Evolutionary conservation across 1,139 yeast genomes (phyloP).

Genomic region (Kodamaea plutei): DNA sequence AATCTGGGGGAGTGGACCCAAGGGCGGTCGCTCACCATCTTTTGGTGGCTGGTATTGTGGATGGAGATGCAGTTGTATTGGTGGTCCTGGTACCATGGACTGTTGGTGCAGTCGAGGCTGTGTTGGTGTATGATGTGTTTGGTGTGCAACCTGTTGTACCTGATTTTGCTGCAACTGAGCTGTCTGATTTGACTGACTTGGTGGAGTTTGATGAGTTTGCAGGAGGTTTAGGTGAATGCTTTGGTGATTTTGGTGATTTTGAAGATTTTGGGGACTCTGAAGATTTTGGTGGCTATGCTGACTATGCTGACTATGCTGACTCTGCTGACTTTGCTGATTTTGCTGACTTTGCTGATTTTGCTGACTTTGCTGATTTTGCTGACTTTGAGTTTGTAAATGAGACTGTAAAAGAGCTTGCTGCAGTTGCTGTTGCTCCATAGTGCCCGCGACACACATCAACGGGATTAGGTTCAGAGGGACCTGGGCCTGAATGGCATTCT

Average conservation of each 20-base stretch:
- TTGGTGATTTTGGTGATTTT: background rate
- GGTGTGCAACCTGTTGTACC: background rate
- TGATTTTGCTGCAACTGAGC: background rate
- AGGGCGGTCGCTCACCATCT: no score
- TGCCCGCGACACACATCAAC: conserved; percentile 43
- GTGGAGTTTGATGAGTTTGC: no score
- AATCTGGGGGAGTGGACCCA: background rate
- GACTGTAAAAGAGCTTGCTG: conserved; percentile 1
- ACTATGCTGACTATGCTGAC: conserved; percentile 2
- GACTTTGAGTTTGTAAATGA: conserved; percentile 1
- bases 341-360: conserved; percentile 1
- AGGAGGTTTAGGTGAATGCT: background rate
- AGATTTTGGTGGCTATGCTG: background rate
- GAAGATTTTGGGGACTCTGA: background rate
- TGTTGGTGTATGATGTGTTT: background rate
- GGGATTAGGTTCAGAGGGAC: conserved; percentile 72
- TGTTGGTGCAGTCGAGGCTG: conserved; percentile 1
- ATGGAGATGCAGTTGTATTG: no score
- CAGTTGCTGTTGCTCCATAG: conserved; percentile 3
- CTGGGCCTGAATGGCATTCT: conserved; percentile 57
- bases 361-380: conserved; percentile 1
- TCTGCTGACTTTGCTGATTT: conserved; percentile 4
- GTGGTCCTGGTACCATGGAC: no score
- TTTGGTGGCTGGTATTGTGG: background rate
- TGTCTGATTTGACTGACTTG: no score